Evolutionary conservation across 2,329 filamentous ascomycete genomes (phyloP).

Genomic region (Xylariaceae sp.): DNA sequence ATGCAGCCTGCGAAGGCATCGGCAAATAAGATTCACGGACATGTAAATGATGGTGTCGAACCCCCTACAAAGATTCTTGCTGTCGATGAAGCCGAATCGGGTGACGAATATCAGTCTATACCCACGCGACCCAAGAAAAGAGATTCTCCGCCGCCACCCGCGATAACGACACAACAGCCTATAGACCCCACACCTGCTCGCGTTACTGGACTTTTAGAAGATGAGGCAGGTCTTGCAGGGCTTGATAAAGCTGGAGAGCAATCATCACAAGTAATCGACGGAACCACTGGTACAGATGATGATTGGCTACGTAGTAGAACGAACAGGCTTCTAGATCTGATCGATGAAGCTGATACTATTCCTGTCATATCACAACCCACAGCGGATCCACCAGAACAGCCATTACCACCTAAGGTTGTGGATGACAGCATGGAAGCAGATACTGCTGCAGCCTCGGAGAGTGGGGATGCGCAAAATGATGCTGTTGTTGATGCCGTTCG

Average conservation of each 20-base stretch:
- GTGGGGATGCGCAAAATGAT: conserved; percentile 40
- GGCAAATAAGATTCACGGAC: conserved; percentile 65
- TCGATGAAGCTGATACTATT: conserved; percentile 71
- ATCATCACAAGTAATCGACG: conserved; percentile 4
- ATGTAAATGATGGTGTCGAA: conserved; percentile 43
- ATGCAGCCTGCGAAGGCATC: conserved; percentile 72
- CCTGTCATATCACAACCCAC: conserved; percentile 32
- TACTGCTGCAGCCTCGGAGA: conserved; percentile 26
- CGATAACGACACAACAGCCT: not conserved
- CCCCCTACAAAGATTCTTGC: conserved; percentile 48
- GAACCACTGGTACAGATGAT: conserved; percentile 59
- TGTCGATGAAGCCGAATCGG: conserved; percentile 63
- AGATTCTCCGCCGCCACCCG: conserved; percentile 45
- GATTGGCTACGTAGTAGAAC: conserved; percentile 94
- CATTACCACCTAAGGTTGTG: conserved; percentile 21
- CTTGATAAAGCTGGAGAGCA: conserved; percentile 2
- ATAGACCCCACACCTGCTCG: not conserved
- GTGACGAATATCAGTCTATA: conserved; percentile 76
- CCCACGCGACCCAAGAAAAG: conserved; percentile 59
- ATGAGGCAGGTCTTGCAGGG: not conserved
- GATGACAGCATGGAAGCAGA: conserved; percentile 23
- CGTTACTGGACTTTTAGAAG: conserved; percentile 1
- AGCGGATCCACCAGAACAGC: conserved; percentile 1
- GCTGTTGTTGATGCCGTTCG: conserved; percentile 65
- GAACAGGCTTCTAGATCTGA: conserved; percentile 81